phyloP scores from a whole-genome alignment of 2,329 filamentous ascomycete genomes.

The Pseudonectria foliicola region DNA sequence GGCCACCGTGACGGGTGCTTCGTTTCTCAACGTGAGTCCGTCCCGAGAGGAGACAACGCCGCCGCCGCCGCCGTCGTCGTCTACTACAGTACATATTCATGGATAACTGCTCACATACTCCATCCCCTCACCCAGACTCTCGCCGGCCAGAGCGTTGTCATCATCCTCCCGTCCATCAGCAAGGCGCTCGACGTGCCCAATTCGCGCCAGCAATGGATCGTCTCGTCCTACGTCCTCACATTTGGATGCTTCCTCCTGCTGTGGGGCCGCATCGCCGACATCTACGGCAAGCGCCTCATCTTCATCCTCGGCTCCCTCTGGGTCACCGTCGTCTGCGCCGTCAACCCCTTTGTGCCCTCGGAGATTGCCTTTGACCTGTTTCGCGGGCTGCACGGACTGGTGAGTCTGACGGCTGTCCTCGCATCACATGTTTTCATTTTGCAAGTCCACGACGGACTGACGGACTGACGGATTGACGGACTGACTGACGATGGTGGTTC shows the following conservation, averaged over 20 bases:
- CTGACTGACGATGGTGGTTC: constrained; percentile 1
- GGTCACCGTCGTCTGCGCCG: constrained; percentile 50
- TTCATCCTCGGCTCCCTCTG: constrained; percentile 59
- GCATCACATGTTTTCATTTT: no score
- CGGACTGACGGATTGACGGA: no score
- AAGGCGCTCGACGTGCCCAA: constrained; percentile 49
- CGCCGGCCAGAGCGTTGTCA: constrained; percentile 22
- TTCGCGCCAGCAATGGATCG: constrained; percentile 56
- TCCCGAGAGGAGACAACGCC: no score
- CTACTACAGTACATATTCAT: no score
- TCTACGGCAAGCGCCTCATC: constrained; percentile 58
- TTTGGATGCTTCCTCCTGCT: constrained; percentile 63
- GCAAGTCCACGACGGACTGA: no score
- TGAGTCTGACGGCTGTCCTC: constrained; percentile 15
- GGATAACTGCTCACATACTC: neutral
- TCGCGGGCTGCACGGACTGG: constrained; percentile 58
- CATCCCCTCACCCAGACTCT: constrained; percentile 16
- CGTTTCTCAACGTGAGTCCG: constrained; percentile 44
- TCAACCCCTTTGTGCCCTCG: constrained; percentile 57
- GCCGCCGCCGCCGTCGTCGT: no score
- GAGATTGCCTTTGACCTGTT: constrained; percentile 64
- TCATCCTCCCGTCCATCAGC: constrained; percentile 50
- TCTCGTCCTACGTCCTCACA: constrained; percentile 57
- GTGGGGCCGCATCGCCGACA: constrained; percentile 61
- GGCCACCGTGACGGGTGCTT: constrained; percentile 46